These are phyloP conservation scores for Rhizopogon roseolus DNA, from an alignment of 768 basidiomycete genomes.

Conservation along the genomic window DNA sequence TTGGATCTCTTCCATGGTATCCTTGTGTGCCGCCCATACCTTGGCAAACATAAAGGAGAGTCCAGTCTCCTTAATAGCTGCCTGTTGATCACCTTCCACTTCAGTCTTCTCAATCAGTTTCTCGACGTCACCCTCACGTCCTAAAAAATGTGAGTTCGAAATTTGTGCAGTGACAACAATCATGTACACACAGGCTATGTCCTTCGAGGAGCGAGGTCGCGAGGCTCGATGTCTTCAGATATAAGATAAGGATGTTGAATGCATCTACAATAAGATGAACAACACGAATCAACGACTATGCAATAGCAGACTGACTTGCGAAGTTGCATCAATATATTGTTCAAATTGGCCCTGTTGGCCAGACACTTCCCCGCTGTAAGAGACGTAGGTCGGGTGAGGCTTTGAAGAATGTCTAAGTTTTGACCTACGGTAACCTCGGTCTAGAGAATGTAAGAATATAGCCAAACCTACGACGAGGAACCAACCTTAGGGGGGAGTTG, in stretches of 20 bases:
- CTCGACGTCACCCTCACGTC: constrained; percentile 78
- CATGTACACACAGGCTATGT: constrained; percentile 59
- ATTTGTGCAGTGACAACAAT: not conserved
- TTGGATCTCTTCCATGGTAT: constrained; percentile 59
- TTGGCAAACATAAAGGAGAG: constrained; percentile 84
- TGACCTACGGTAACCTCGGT: constrained; percentile 79
- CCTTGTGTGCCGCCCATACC: constrained; percentile 83
- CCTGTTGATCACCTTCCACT: constrained; percentile 56
- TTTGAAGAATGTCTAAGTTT: constrained; percentile 63
- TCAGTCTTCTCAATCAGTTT: constrained; percentile 85
- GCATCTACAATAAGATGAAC: constrained; percentile 45
- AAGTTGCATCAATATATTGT: constrained; percentile 84
- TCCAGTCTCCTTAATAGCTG: constrained; percentile 43
- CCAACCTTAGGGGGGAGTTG: constrained; percentile 86
- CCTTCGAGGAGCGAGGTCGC: constrained; percentile 48
- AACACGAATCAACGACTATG: not conserved
- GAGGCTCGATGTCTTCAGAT: constrained; percentile 74
- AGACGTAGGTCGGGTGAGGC: constrained; percentile 44
- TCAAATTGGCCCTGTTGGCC: constrained; percentile 52
- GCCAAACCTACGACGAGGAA: not conserved
- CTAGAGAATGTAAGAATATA: constrained; percentile 29
- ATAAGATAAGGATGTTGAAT: constrained; percentile 91
- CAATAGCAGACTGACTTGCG: constrained; percentile 55
- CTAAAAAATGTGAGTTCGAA: constrained; percentile 29
- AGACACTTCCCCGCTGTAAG: constrained; percentile 25